A percentile compares a stretch with the other conserved stretches of the same genome.
These are phyloP conservation scores for Rhinocladiella mackenziei DNA, from an alignment of 2,329 filamentous ascomycete species.

Conservation along the genomic window DNA sequence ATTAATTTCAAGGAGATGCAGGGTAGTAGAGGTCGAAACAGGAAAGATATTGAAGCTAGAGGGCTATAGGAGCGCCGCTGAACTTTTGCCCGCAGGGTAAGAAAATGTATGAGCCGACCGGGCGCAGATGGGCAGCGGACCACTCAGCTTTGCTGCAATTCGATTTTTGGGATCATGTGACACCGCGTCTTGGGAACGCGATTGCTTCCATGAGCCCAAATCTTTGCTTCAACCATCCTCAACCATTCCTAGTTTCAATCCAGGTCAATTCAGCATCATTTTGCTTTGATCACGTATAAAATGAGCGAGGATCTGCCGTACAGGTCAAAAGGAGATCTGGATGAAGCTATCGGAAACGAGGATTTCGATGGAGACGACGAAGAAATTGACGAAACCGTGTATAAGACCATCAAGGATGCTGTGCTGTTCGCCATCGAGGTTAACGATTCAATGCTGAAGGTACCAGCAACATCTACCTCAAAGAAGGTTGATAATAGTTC, in stretches of 20 bases:
- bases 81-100: neutral
- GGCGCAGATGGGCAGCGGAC: neutral
- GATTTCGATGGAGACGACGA: conserved; percentile 45
- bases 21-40: neutral
- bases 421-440: conserved; percentile 94
- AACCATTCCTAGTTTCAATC: neutral
- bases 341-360: conserved; percentile 35
- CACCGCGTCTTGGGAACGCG: conserved; percentile 13
- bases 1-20: neutral
- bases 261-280: neutral
- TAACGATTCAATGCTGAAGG: conserved; percentile 77
- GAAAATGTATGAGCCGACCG: neutral
- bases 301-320: conserved; percentile 27
- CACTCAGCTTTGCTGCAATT: conserved; percentile 4
- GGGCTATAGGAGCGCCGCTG: too few species aligned
- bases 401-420: conserved; percentile 93
- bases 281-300: conserved; percentile 1
- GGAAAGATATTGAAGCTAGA: too few species aligned
- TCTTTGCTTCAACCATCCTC: too few species aligned
- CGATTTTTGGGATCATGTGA: conserved; percentile 4
- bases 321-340: conserved; percentile 37
- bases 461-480: conserved; percentile 59
- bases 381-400: conserved; percentile 55
- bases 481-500: conserved; percentile 78
- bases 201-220: conserved; percentile 7